Conservation (phyloP, 148 eudicot genomes). For the Pharnaceum exiguum region DNA sequence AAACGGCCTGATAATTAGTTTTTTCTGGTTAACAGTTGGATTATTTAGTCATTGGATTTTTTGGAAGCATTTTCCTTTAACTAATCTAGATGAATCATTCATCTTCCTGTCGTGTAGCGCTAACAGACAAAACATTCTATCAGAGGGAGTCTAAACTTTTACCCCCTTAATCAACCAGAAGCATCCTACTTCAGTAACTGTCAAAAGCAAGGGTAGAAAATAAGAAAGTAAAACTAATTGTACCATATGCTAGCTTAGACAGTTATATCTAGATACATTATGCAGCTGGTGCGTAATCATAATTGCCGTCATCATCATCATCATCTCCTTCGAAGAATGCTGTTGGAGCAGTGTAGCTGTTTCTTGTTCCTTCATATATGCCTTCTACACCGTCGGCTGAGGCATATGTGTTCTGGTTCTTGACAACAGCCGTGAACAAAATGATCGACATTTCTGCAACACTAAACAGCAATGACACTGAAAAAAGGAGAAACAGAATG, state of each 20-base stretch:
- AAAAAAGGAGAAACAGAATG: background rate
- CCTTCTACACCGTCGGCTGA: background rate
- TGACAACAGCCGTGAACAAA: background rate
- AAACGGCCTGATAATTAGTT: too few species aligned
- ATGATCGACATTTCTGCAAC: background rate
- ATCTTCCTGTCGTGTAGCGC: too few species aligned
- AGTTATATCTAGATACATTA: background rate
- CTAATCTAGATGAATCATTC: too few species aligned
- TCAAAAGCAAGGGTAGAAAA: too few species aligned
- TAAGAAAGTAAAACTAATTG: too few species aligned
- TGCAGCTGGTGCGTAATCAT: slow-evolving; percentile 34
- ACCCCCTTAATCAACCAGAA: too few species aligned
- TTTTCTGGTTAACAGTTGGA: too few species aligned
- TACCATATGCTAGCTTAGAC: background rate
- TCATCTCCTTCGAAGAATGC: slow-evolving; percentile 18
- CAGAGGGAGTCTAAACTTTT: too few species aligned
- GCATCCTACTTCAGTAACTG: too few species aligned
- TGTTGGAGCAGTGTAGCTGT: background rate
- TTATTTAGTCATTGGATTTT: too few species aligned
- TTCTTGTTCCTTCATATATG: background rate
- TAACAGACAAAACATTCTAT: too few species aligned
- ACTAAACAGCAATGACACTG: background rate
- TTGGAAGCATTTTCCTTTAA: too few species aligned
- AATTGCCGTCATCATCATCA: slow-evolving; percentile 19
- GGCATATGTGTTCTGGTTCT: background rate